Evolutionary conservation across 1,284 basidiomycete species (phyloP).

Genomic region (Fistulinella cinereoalba): DNA sequence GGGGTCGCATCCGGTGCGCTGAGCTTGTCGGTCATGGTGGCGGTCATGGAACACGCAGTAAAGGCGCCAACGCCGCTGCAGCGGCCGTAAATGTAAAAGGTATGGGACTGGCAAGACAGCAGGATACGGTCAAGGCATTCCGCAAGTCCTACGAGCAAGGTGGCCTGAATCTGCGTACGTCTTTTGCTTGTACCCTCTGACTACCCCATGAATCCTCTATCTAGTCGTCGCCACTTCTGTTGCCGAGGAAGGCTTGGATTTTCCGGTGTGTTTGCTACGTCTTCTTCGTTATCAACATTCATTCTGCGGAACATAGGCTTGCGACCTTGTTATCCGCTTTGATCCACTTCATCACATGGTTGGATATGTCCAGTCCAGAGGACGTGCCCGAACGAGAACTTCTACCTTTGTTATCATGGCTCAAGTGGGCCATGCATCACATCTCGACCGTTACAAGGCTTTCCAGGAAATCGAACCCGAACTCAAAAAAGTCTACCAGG

Average conservation of each 20-base stretch:
- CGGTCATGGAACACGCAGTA: slow-evolving; percentile 29
- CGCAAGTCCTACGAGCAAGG: slow-evolving; percentile 60
- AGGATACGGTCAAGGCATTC: slow-evolving; percentile 62
- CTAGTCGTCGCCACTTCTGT: slow-evolving; percentile 80
- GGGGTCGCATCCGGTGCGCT: slow-evolving; percentile 55
- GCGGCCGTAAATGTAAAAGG: slow-evolving; percentile 38
- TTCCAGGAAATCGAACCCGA: slow-evolving; percentile 62
- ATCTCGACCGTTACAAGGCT: slow-evolving; percentile 54
- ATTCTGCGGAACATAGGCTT: slow-evolving; percentile 53
- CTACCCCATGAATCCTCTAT: slow-evolving; percentile 2
- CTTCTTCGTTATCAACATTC: slow-evolving; percentile 3
- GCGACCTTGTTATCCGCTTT: slow-evolving; percentile 81
- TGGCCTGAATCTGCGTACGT: slow-evolving; percentile 66
- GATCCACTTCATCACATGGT: slow-evolving; percentile 76
- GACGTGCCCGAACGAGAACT: slow-evolving; percentile 70
- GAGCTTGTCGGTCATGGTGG: slow-evolving; percentile 70
- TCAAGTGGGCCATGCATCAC: slow-evolving; percentile 52
- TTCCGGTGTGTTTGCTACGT: slow-evolving; percentile 50
- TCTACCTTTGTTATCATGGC: slow-evolving; percentile 82
- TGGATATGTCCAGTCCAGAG: slow-evolving; percentile 80
- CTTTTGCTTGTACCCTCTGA: slow-evolving; percentile 2
- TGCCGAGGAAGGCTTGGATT: slow-evolving; percentile 86
- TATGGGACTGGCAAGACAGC: slow-evolving; percentile 52
- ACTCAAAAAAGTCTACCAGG: slow-evolving; percentile 60
- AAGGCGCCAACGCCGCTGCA: slow-evolving; percentile 14